A percentile compares a stretch with the other conserved stretches of the same genome.
phyloP scores from a whole-genome alignment of 495 filamentous ascomycete genomes.

The Trichoderma asperelloides region DNA sequence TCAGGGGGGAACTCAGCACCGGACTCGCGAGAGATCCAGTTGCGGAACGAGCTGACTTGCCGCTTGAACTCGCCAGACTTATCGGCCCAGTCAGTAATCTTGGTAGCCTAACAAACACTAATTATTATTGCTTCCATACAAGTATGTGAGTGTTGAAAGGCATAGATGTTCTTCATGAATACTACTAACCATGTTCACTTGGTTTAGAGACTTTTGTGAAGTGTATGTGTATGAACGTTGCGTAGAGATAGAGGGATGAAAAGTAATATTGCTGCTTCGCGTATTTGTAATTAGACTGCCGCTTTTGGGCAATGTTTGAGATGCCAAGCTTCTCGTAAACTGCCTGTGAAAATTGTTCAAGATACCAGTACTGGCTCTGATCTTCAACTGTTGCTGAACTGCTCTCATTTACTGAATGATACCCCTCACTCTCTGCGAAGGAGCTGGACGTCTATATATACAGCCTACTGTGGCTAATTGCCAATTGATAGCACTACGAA shows the following conservation, averaged over 20 bases:
- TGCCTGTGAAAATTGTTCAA: background rate
- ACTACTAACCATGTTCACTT: constrained; percentile 1
- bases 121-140: background rate
- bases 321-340: background rate
- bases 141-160: background rate
- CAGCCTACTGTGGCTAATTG: background rate
- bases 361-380: background rate
- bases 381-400: background rate
- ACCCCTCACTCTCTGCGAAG: background rate
- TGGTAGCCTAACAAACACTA: constrained; percentile 18
- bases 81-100: constrained; percentile 84
- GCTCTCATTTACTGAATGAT: background rate
- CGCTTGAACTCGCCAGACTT: constrained; percentile 86
- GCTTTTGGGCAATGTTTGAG: background rate
- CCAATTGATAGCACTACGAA: background rate
- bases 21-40: constrained; percentile 54
- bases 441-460: background rate
- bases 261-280: background rate
- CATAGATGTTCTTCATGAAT: background rate
- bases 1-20: constrained; percentile 61
- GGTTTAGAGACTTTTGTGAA: background rate
- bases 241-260: background rate
- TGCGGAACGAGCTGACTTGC: constrained; percentile 59
- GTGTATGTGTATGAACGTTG: too few species aligned
- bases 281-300: background rate